Evolutionary conservation across 331 rosid species (phyloP).

Genomic region (Phaseolus coccineus): DNA sequence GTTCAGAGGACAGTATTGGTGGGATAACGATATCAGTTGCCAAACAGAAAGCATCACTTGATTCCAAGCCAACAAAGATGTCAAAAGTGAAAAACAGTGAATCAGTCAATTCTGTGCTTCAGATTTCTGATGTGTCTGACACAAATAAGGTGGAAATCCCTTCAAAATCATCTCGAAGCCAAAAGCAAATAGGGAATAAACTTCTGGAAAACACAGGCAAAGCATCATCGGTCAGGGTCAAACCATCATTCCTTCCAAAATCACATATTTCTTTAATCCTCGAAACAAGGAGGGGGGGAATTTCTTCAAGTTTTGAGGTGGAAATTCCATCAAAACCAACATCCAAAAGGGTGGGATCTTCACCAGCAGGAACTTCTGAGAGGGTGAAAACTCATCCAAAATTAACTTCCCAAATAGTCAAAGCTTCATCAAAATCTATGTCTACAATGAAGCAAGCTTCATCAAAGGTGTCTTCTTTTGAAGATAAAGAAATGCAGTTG

Average conservation of each 20-base stretch:
- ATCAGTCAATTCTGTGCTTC: slow-evolving; percentile 36
- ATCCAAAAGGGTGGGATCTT: slow-evolving; percentile 44
- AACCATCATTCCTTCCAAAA: slow-evolving; percentile 42
- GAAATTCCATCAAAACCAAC: slow-evolving; percentile 40
- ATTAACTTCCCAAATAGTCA: slow-evolving; percentile 35
- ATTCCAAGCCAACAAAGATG: slow-evolving; percentile 45
- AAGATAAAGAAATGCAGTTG: slow-evolving; percentile 48
- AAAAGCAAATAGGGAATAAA: slow-evolving; percentile 43
- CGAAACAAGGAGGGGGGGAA: slow-evolving; percentile 42
- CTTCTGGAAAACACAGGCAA: slow-evolving; percentile 48
- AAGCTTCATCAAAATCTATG: slow-evolving; percentile 46
- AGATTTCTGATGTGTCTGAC: slow-evolving; percentile 12
- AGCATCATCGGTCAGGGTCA: slow-evolving; percentile 47
- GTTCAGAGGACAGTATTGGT: slow-evolving; percentile 33
- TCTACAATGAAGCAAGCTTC: slow-evolving; percentile 48
- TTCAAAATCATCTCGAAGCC: slow-evolving; percentile 24
- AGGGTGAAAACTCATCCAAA: slow-evolving; percentile 32
- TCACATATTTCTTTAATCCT: slow-evolving; percentile 26
- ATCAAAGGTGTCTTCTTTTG: slow-evolving; percentile 39
- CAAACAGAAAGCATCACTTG: slow-evolving; percentile 40
- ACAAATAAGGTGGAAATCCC: neutral
- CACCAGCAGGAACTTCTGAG: slow-evolving; percentile 22
- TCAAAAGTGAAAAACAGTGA: slow-evolving; percentile 23
- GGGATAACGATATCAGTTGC: slow-evolving; percentile 39
- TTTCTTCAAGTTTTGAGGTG: slow-evolving; percentile 47